Percentiles rank a stretch among this genome's conserved stretches.
Evolutionary conservation across 2,329 filamentous ascomycete genomes (phyloP).

Genomic region (Periconia sp.): DNA sequence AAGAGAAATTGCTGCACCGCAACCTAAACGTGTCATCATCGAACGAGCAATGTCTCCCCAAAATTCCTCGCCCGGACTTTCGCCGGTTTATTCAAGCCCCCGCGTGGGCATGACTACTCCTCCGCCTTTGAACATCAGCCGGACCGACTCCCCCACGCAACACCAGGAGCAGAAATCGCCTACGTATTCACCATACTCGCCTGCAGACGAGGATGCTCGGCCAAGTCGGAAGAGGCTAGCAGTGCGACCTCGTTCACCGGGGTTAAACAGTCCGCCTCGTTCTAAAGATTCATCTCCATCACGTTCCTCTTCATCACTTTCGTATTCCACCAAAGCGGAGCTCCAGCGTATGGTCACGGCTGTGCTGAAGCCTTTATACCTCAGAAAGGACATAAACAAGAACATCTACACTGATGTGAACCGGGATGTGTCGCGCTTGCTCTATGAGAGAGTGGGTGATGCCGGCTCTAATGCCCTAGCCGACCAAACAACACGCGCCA

Average conservation of each 20-base stretch:
- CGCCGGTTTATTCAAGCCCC: conserved; percentile 68
- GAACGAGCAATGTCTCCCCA: conserved; percentile 46
- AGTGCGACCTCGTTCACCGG: conserved; percentile 30
- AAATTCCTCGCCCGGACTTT: conserved; percentile 67
- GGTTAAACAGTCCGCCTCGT: conserved; percentile 47
- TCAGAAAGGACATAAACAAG: conserved; percentile 75
- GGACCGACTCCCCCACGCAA: conserved; percentile 62
- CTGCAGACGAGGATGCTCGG: conserved; percentile 46
- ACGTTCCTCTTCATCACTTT: conserved; percentile 61
- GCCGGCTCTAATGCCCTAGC: conserved; percentile 52
- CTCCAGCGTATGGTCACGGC: conserved; percentile 86
- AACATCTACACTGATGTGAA: conserved; percentile 94
- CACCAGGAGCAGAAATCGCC: conserved; percentile 63
- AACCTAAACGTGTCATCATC: conserved; percentile 45
- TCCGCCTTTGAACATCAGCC: conserved; percentile 58
- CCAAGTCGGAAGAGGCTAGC: conserved; percentile 28
- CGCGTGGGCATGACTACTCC: conserved; percentile 68
- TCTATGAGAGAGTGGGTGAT: conserved; percentile 71
- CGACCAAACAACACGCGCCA: conserved; percentile 65
- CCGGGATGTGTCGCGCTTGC: conserved; percentile 79
- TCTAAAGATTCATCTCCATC: conserved; percentile 69
- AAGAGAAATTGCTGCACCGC: conserved; percentile 38
- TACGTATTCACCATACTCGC: conserved; percentile 68
- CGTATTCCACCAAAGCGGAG: conserved; percentile 81
- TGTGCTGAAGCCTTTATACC: conserved; percentile 81